Percentiles rank a stretch among this genome's conserved stretches.
Evolutionary conservation across 176 grass and related monocot species (phyloP).

Genomic region (Triticum turgidum): DNA sequence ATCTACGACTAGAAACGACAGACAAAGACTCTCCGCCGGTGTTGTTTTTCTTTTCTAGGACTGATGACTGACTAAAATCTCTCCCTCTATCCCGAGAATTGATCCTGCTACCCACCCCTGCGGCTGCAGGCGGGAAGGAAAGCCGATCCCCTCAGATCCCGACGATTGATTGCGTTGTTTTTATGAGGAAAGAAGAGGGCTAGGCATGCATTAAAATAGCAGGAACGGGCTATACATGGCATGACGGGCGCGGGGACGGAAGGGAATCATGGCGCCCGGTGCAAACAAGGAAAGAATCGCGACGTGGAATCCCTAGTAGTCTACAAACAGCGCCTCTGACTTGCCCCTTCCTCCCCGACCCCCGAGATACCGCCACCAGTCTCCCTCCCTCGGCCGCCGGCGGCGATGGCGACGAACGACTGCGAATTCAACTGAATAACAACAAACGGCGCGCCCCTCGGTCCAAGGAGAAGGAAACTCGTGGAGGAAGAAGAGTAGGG

Average conservation of each 20-base stretch:
- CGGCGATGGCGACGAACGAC: conserved; percentile 15
- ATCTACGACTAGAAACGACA: conserved; percentile 28
- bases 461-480: neutral
- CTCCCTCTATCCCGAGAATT: neutral
- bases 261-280: neutral
- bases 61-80: conserved; percentile 1
- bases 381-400: neutral
- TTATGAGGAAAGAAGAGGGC: neutral
- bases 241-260: neutral
- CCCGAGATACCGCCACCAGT: neutral
- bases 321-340: neutral
- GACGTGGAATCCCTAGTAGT: neutral
- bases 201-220: conserved; percentile 45
- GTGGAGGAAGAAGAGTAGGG: neutral
- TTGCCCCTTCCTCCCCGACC: too few species aligned
- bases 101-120: conserved; percentile 19
- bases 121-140: neutral
- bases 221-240: neutral
- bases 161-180: conserved; percentile 24
- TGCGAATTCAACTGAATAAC: neutral
- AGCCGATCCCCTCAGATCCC: conserved; percentile 39
- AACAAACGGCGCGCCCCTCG: neutral
- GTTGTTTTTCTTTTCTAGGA: neutral
- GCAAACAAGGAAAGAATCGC: neutral
- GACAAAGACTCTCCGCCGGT: neutral